Base-by-base conservation (phyloP, 2,329 filamentous ascomycete genomes). In the Clonostachys sp. region DNA sequence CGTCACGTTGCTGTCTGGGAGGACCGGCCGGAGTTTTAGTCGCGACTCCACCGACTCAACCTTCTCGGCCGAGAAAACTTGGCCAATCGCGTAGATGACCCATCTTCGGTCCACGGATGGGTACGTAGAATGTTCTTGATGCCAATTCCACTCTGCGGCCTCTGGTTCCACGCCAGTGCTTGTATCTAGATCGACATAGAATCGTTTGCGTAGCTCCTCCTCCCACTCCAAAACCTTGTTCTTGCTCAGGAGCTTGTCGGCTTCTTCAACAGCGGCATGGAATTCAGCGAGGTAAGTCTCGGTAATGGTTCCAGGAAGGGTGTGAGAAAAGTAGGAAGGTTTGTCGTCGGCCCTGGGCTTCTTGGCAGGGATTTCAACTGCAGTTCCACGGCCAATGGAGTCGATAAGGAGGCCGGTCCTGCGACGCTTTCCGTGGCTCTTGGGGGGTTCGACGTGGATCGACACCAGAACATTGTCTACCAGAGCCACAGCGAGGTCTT, bases 381-480 rank as follows among this genome's bases (percentile, higher is more conserved):
- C 63, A 2, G 72, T 68, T 4, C 85, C 86, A 50, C 84, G 84
- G 2, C 86, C 85, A 46, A 91, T 80, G 0, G 87, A 86, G 59
- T 91, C 86, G 34, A 88, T 85, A 24, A 91, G 68, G 8, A 88
- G 71, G 9, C 85, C 84, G 45, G 81, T 76, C 38, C 77, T 77
- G 36, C 77, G 72, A 63, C 80, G 77, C 52, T 73, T 77, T 49
- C 72, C 71, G n/a, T 78, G 72, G 42, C 66, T 69, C 56, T 75
- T 75, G 2, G 81, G 81, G 3, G 78, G 76, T 57, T 86, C 81
- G n/a, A 86, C 68, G 57, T 90, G 86, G 45, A 91, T 73, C 2
- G 81, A 86, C 14, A 89, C 71, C 34, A 92, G 68, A 41, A 81
- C 75, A 41, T 78, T 77, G 34, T 80, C 80, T n/a, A 77, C 65